Percentiles rank a stretch among this genome's conserved stretches.
phyloP scores from a whole-genome alignment of 768 basidiomycete genomes.

The Amanita jacksonii region DNA sequence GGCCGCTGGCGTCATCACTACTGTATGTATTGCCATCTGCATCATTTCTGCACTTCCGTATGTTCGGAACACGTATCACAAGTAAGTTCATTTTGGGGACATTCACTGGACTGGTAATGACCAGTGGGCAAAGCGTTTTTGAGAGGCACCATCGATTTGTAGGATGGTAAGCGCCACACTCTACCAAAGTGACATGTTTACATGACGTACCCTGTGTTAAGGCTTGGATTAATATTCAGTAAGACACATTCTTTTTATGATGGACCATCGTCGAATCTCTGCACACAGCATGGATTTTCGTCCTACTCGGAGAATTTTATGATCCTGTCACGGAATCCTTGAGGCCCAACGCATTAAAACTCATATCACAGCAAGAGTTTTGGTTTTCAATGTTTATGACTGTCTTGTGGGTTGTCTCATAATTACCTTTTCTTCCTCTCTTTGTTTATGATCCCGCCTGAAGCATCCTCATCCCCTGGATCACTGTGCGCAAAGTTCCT shows the following conservation, averaged over 20 bases:
- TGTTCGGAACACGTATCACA: conserved; percentile 76
- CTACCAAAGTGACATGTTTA: background rate
- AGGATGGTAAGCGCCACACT: conserved; percentile 48
- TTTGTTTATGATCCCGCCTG: background rate
- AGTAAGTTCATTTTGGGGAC: conserved; percentile 55
- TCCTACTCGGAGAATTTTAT: conserved; percentile 59
- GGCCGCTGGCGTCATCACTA: conserved; percentile 51
- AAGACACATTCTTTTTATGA: conserved; percentile 16
- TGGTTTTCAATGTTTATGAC: conserved; percentile 76
- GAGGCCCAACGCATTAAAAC: conserved; percentile 47
- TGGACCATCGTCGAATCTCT: conserved; percentile 4
- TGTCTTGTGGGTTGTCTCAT: conserved; percentile 39
- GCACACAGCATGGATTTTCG: conserved; percentile 51
- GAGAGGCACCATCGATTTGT: conserved; percentile 78
- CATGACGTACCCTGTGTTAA: conserved; percentile 13
- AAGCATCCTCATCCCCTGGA: conserved; percentile 69
- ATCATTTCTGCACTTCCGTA: conserved; percentile 66
- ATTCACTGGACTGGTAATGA: conserved; percentile 49
- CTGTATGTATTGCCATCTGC: conserved; percentile 48
- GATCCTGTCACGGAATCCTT: conserved; percentile 45
- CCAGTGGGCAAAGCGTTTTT: conserved; percentile 42
- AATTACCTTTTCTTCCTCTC: conserved; percentile 1
- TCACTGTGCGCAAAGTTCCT: conserved; percentile 64
- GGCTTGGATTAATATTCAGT: conserved; percentile 46
- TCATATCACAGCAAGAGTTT: conserved; percentile 65